Base-by-base conservation (phyloP, 1,284 basidiomycete species). In the Apiotrichum gracile region DNA sequence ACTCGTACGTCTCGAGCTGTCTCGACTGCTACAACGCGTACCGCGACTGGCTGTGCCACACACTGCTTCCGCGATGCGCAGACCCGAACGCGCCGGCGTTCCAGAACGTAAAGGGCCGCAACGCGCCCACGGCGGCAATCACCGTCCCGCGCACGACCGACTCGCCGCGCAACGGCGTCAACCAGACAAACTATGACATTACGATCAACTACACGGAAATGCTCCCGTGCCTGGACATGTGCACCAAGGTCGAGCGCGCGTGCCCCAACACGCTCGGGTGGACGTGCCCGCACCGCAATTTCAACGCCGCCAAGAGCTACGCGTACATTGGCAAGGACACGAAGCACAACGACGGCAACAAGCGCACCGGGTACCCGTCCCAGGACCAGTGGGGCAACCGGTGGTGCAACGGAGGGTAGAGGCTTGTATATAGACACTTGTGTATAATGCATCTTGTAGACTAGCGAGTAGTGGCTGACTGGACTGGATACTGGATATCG, bases 201-300 rank as follows among this genome's bases (percentile, higher is more conserved):
- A 46, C 44, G 16, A 45, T 42, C 33, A 54, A 73, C 13, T 88
- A 87, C 69, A 76, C 72, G 14, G 79, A 82, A 68, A 76, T 91
- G 10, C 72, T 88, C 33, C 89, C 89, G 4, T 91, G 88, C 68
- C 74, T 91, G 14, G 84, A 87, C 69, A 82, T 80, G 27, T 92
- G 89, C 73, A 81, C 83, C 29, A 78, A 80, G 0, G 83, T 82
- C 16, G 87, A 89, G 66, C 80, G 88, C 29, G 80, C 83, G 22
- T 91, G 89, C 70, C 89, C 89, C 4, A 77, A 79, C 25, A 82
- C 85, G 59, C 65, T 45, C 29, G 29, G 29, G 14, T 92, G 21
- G 79, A 81, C 3, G 58, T 92, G 89, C 65, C 89, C 89, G 1
- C 64, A 79, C 5, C 67, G 78, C 48, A 61, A 70, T 27, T 84